phyloP scores from a whole-genome alignment of 1,284 basidiomycete genomes.

The Cystobasidium slooffiae region DNA sequence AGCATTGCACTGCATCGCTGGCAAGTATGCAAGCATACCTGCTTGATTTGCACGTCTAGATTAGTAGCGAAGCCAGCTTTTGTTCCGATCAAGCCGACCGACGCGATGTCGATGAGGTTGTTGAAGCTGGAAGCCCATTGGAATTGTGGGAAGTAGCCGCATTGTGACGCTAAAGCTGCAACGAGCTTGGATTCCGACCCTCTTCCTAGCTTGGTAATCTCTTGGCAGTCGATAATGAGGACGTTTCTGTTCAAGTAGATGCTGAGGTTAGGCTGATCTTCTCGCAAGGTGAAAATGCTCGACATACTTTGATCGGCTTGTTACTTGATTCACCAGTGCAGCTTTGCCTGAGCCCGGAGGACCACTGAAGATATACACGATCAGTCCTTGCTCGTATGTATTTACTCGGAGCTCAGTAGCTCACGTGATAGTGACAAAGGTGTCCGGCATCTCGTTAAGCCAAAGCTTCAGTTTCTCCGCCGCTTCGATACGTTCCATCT shows the following conservation, averaged over 20 bases:
- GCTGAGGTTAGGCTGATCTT: background rate
- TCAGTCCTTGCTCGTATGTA: background rate
- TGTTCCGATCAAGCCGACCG: slow-evolving; percentile 89
- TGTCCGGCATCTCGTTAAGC: slow-evolving; percentile 63
- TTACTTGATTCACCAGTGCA: slow-evolving; percentile 67
- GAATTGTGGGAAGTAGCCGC: slow-evolving; percentile 73
- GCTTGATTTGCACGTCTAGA: slow-evolving; percentile 80
- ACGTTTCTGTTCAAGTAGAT: slow-evolving; percentile 62
- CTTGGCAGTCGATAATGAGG: slow-evolving; percentile 78
- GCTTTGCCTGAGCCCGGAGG: slow-evolving; percentile 90
- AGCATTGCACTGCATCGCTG: no score
- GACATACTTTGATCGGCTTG: slow-evolving; percentile 43
- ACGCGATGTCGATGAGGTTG: slow-evolving; percentile 87
- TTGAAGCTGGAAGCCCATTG: slow-evolving; percentile 58
- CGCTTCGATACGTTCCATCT: slow-evolving; percentile 63
- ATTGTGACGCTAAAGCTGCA: slow-evolving; percentile 68
- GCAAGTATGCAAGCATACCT: slow-evolving; percentile 44
- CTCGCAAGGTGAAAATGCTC: background rate
- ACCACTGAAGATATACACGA: slow-evolving; percentile 62
- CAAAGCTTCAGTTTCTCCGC: slow-evolving; percentile 71
- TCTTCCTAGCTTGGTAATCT: slow-evolving; percentile 68
- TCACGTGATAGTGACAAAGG: slow-evolving; percentile 67
- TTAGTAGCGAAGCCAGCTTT: slow-evolving; percentile 89
- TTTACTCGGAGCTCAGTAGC: background rate
- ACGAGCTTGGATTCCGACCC: slow-evolving; percentile 74